Conservation (phyloP, 768 basidiomycete species). For the Panaeolus papilionaceus region DNA sequence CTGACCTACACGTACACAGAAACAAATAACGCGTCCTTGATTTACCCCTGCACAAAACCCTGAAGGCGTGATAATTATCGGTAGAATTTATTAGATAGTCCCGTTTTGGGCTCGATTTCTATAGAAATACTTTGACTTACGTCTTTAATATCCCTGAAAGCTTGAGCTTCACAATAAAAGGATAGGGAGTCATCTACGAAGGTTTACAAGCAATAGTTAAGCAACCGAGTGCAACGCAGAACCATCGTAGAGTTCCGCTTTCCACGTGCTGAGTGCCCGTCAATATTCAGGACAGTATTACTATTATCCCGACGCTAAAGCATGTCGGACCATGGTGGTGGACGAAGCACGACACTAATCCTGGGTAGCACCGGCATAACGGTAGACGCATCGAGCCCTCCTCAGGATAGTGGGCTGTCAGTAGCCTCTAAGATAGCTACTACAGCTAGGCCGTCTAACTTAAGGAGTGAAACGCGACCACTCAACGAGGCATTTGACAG, state of each 20-base stretch:
- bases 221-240: slow-evolving; percentile 1
- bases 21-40: slow-evolving; percentile 28
- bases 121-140: not conserved
- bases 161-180: not conserved
- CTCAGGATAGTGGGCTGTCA: no score
- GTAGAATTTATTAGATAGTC: no score
- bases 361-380: no score
- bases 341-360: no score
- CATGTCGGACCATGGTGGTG: no score
- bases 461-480: no score
- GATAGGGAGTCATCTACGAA: not conserved
- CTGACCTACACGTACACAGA: slow-evolving; percentile 28
- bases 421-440: no score
- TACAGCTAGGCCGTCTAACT: no score
- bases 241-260: not conserved
- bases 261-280: not conserved
- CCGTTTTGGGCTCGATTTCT: not conserved
- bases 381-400: not conserved
- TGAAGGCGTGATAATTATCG: not conserved
- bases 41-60: not conserved
- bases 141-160: not conserved
- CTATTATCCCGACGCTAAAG: no score
- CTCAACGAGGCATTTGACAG: not conserved
- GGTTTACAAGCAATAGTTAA: not conserved
- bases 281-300: not conserved